Evolutionary conservation across 2,329 filamentous ascomycete genomes (phyloP).

Genomic region (Aspergillus sp.): DNA sequence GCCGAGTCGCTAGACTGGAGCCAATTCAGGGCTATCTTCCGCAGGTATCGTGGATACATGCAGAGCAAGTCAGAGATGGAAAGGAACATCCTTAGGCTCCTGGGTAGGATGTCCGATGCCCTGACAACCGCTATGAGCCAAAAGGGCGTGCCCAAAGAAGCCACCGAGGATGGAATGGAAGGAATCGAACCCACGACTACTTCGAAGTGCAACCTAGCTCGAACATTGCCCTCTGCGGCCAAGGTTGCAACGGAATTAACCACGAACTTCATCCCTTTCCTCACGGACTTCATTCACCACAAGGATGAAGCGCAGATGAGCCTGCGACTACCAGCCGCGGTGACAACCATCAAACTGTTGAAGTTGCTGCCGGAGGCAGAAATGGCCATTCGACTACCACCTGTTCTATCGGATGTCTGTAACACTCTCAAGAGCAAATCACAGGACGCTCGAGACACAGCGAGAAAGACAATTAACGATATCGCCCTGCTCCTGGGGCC

Average conservation of each 20-base stretch:
- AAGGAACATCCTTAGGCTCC: conserved; percentile 79
- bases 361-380: conserved; percentile 73
- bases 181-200: conserved; percentile 27
- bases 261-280: conserved; percentile 71
- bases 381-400: conserved; percentile 72
- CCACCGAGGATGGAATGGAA: conserved; percentile 26
- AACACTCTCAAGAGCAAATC: conserved; percentile 88
- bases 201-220: conserved; percentile 52
- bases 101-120: conserved; percentile 79
- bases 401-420: conserved; percentile 86
- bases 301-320: conserved; percentile 96
- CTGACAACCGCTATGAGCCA: conserved; percentile 57
- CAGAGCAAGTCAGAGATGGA: conserved; percentile 77
- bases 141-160: conserved; percentile 18
- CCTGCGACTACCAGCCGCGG: conserved; percentile 82
- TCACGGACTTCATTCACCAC: conserved; percentile 84
- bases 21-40: conserved; percentile 81
- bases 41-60: conserved; percentile 80
- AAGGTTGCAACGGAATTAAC: conserved; percentile 72
- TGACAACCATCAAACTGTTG: conserved; percentile 84
- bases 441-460: conserved; percentile 86
- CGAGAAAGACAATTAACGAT: conserved; percentile 80
- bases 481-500: conserved; percentile 80
- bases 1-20: conserved; percentile 81
- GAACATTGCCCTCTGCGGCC: conserved; percentile 64